Base-by-base conservation (phyloP, 1,284 basidiomycete species). In the Fomitopsis schrenkii region DNA sequence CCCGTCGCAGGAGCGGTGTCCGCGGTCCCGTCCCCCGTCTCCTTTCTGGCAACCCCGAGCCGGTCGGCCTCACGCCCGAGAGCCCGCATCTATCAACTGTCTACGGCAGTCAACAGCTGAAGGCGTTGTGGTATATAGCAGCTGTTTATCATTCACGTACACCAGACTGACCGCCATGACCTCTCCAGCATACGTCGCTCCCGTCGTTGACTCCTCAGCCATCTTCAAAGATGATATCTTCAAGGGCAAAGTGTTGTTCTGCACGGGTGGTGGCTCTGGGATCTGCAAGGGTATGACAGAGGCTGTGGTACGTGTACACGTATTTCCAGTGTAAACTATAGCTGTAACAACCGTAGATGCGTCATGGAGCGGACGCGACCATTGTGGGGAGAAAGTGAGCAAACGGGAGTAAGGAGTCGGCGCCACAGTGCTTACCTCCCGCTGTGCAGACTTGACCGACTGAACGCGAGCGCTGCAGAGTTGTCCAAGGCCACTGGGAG, bases 171-270 rank as follows among this genome's bases (percentile, higher is more conserved):
- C 26, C 42, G 26, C 33, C 54, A 64, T 67, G 66, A 55, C 64
- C 22, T 17, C 53, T 33, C 66, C 71, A 64, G 68, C 75, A 50
- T 74, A 77, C 62, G 72, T 79, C 22, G 74, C 78, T 26, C 81
- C 85, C 0, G 70, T 82, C 10, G 75, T 76, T 33, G 76, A 78
- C 62, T 90, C 90, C 1, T 82, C 78, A 0, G 70, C 81, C 35
- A 79, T 91, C 50, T 97, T 97, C 82, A 87, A 85, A 67, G 72
- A 80, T 3, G 88, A 93, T 68, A 81, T 97, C 44, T 97, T 97
- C 84, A 86, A 88, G 67, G 94, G 93, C 68, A 97, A 96, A 74
- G 95, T 98, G 14, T 82, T 97, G 19, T 97, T 98, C 77, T 95
- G 92, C 75, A 97, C 95, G 0, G 93, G 93, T 53, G 93, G 93